Conservation (phyloP, 2,329 filamentous ascomycete species). For the Exophiala xenobiotica region DNA sequence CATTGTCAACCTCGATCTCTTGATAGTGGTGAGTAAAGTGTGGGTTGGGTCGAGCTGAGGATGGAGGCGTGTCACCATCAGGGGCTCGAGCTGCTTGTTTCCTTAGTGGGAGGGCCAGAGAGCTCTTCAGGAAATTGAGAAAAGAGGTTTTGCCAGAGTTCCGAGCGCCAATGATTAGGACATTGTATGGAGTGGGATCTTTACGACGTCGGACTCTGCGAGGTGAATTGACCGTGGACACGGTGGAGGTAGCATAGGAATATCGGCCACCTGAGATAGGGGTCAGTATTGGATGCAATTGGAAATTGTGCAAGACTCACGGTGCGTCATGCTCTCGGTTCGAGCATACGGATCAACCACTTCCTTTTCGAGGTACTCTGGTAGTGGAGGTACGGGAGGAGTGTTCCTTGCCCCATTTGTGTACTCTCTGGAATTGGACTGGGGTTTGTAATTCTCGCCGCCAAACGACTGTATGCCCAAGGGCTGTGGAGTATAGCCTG, state of each 20-base stretch:
- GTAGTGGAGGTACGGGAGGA: conserved; percentile 29
- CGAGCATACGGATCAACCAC: conserved; percentile 70
- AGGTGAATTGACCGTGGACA: conserved; percentile 90
- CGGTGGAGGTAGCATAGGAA: conserved; percentile 89
- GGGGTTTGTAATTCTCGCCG: conserved; percentile 28
- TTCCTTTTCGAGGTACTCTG: conserved; percentile 20
- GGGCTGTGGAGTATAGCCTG: conserved; percentile 25
- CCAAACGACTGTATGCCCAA: conserved; percentile 29
- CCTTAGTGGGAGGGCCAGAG: conserved; percentile 77
- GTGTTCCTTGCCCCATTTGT: conserved; percentile 17
- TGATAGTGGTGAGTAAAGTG: conserved; percentile 86
- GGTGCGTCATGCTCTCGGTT: conserved; percentile 93
- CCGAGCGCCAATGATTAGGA: conserved; percentile 84
- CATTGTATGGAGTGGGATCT: conserved; percentile 96
- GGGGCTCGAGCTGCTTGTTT: conserved; percentile 65
- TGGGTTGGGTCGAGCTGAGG: conserved; percentile 54
- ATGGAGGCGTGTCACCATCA: conserved; percentile 53
- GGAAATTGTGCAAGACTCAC: conserved; percentile 38
- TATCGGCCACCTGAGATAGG: conserved; percentile 63
- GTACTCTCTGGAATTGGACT: conserved; percentile 12
- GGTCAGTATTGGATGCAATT: conserved; percentile 5
- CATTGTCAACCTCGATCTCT: conserved; percentile 90
- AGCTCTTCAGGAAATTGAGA: conserved; percentile 88
- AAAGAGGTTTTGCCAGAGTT: conserved; percentile 94
- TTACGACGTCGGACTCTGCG: conserved; percentile 89